These are phyloP conservation scores for Cutaneotrichosporon arboriforme DNA, from an alignment of 1,284 basidiomycete genomes.

Conservation along the genomic window DNA sequence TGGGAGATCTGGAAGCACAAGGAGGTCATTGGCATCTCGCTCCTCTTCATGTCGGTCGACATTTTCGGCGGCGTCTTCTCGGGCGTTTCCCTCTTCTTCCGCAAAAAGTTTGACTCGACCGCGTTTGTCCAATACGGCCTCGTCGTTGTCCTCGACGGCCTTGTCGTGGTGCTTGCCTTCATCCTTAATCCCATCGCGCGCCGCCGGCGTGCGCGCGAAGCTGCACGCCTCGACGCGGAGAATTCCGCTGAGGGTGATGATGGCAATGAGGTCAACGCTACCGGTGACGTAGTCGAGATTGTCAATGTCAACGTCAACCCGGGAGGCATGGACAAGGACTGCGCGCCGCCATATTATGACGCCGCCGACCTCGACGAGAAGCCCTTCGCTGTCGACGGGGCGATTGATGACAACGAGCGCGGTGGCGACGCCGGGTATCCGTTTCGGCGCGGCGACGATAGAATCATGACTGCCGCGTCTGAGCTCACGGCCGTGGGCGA, in stretches of 20 bases:
- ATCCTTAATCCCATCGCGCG: conserved; percentile 58
- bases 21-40: conserved; percentile 68
- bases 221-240: conserved; percentile 4
- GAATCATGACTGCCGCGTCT: too few species aligned
- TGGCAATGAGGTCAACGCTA: neutral
- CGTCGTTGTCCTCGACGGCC: conserved; percentile 56
- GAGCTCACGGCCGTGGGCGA: too few species aligned
- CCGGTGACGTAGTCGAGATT: too few species aligned
- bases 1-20: conserved; percentile 63
- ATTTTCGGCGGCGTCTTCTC: conserved; percentile 65
- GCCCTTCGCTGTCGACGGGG: too few species aligned
- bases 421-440: too few species aligned
- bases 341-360: too few species aligned
- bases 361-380: too few species aligned
- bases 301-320: too few species aligned
- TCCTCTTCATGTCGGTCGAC: conserved; percentile 66
- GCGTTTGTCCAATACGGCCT: conserved; percentile 55
- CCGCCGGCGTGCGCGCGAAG: conserved; percentile 24
- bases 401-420: too few species aligned
- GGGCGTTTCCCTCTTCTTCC: conserved; percentile 65
- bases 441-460: too few species aligned
- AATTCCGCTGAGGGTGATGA: neutral
- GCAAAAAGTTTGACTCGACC: conserved; percentile 59
- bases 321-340: too few species aligned
- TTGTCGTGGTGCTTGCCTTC: conserved; percentile 57